Conservation (phyloP, 495 filamentous ascomycete genomes). For the Aspergillus cavernicola region DNA sequence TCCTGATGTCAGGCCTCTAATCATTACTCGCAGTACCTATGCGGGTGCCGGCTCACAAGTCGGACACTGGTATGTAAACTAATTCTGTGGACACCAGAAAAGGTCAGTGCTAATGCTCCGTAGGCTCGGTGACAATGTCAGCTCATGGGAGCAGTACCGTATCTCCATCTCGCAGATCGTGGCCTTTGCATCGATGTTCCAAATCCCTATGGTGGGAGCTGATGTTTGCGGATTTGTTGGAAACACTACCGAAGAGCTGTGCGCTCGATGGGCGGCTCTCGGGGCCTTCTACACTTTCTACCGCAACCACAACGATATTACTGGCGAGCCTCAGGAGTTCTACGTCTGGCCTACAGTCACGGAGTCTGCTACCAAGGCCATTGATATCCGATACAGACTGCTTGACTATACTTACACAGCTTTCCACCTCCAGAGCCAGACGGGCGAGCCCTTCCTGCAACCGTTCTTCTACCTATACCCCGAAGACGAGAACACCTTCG, state of each 20-base stretch:
- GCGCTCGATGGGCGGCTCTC: conserved; percentile 78
- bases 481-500: conserved; percentile 55
- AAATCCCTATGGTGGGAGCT: conserved; percentile 79
- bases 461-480: conserved; percentile 74
- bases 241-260: conserved; percentile 73
- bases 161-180: conserved; percentile 65
- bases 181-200: conserved; percentile 75
- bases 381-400: conserved; percentile 70
- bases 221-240: conserved; percentile 78
- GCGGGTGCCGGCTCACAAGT: conserved; percentile 73
- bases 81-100: no score
- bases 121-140: conserved; percentile 74
- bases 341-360: conserved; percentile 69
- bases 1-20: conserved; percentile 62
- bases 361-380: conserved; percentile 63
- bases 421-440: conserved; percentile 57
- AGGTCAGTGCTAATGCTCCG: background rate
- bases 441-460: conserved; percentile 64
- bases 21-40: conserved; percentile 85
- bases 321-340: conserved; percentile 64
- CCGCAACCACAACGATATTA: conserved; percentile 66
- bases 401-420: conserved; percentile 84
- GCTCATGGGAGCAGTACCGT: conserved; percentile 70
- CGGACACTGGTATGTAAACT: conserved; percentile 73
- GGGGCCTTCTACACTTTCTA: conserved; percentile 82